Evolutionary conservation across 2,329 filamentous ascomycete genomes (phyloP), one percentile per base, ranked within the genome.

Genomic region (Colletotrichum destructivum): DNA sequence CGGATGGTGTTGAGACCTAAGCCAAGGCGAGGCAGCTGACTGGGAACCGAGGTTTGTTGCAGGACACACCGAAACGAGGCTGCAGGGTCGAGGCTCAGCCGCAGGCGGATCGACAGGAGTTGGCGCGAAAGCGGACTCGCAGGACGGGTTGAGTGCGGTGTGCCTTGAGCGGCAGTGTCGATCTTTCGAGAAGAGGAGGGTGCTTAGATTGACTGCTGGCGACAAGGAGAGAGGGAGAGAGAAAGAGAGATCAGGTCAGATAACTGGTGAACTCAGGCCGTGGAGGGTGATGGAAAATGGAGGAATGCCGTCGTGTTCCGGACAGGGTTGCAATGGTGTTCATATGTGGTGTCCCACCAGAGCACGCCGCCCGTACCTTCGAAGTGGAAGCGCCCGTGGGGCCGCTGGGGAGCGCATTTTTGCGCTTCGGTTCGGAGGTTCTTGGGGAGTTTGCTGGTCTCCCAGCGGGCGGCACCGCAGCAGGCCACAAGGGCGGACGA

Each of bases 241-340:
- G 35, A 38, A 38, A 38, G 35, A 38, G 35, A 38, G 35, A 38
- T 38, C 35, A 9, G 35, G 35, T 31, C 26, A 51, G 35, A 35
- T 46, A 47, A 40, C 26, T 72, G 69, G 65, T 47, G 69, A 64
- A 64, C 59, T 54, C 47, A 55, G 40, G 44, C 47, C 59, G 59
- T 64, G 47, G 66, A 63, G 65, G 35, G 64, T 26, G 66, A 72
- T 72, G 65, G 69, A 72, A 72, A 64, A 60, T 55, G 60, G 69
- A 69, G 65, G 69, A 72, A 72, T 63, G 69, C 69, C 66, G 69
- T 69, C 54, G 65, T 64, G 65, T 72, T 69, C 69, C 60, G 69
- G 69, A 72, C 65, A 69, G 66, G 69, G 69, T 72, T 69, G 69
- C 69, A 72, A 72, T 72, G 66, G 69, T 72, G 69, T 72, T 72